phyloP scores from a whole-genome alignment of 1,284 basidiomycete genomes.

The Trametes polyzona region DNA sequence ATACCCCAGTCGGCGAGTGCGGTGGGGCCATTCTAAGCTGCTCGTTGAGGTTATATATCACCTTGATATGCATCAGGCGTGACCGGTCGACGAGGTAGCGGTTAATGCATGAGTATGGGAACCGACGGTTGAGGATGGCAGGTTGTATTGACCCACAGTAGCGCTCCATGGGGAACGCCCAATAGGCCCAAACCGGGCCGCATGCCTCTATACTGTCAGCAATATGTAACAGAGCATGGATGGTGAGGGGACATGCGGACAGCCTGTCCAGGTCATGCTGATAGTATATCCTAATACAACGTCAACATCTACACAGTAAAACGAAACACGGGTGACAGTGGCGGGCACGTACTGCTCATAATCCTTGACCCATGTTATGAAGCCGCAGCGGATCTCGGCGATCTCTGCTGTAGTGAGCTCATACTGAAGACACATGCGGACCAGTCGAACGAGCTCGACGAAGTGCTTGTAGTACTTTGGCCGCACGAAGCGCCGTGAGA shows the following conservation, averaged over 20 bases:
- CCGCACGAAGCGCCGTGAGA: constrained; percentile 34
- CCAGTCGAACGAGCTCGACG: constrained; percentile 41
- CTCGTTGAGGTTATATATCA: constrained; percentile 1
- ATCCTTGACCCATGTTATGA: constrained; percentile 45
- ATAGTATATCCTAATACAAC: constrained; percentile 39
- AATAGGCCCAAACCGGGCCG: constrained; percentile 43
- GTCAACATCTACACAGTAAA: not conserved
- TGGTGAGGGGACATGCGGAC: constrained; percentile 37
- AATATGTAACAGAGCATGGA: constrained; percentile 43
- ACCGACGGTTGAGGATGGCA: constrained; percentile 27
- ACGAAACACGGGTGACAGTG: too few species aligned
- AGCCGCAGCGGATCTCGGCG: constrained; percentile 34
- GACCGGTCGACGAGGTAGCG: constrained; percentile 24
- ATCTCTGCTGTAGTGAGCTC: constrained; percentile 41
- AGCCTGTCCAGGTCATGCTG: constrained; percentile 35
- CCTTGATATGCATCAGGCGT: constrained; percentile 12
- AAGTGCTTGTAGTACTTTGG: constrained; percentile 47
- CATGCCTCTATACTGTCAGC: constrained; percentile 34
- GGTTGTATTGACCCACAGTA: constrained; percentile 38
- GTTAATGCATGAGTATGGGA: constrained; percentile 34
- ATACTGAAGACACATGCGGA: constrained; percentile 45
- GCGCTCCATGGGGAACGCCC: constrained; percentile 44
- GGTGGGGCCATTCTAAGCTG: constrained; percentile 1
- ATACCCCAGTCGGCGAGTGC: too few species aligned
- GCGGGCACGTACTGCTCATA: constrained; percentile 43